These are phyloP conservation scores for Dactylellina parvicollis DNA, from an alignment of 2,329 filamentous ascomycete species.

Conservation along the genomic window DNA sequence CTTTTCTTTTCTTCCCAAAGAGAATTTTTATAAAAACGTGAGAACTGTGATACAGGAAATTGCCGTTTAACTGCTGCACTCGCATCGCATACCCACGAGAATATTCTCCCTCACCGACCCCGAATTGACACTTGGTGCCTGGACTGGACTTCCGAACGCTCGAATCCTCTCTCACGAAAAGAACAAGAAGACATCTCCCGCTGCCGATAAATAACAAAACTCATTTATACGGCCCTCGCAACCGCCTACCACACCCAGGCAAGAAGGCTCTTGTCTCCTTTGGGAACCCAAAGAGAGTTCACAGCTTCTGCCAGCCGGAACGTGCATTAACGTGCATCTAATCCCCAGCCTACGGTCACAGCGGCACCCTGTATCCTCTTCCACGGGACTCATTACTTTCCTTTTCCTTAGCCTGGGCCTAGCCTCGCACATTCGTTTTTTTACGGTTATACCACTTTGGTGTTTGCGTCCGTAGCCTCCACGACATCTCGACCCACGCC, in stretches of 20 bases:
- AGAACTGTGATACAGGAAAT: constrained; percentile 41
- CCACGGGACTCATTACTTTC: constrained; percentile 53
- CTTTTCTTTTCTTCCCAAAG: too few species aligned
- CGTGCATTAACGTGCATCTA: constrained; percentile 55
- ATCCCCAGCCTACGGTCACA: constrained; percentile 53
- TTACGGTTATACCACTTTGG: constrained; percentile 49
- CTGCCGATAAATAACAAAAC: constrained; percentile 5
- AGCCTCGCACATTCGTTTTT: constrained; percentile 45
- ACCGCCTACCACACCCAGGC: constrained; percentile 52
- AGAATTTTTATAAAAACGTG: constrained; percentile 35
- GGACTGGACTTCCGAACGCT: background rate
- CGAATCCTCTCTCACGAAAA: background rate
- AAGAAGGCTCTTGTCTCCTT: constrained; percentile 47
- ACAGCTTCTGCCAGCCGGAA: constrained; percentile 50
- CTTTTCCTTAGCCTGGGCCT: constrained; percentile 33
- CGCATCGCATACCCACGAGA: constrained; percentile 50
- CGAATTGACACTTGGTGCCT: constrained; percentile 2
- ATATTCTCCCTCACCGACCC: constrained; percentile 38
- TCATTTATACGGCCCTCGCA: constrained; percentile 38
- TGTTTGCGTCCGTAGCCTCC: constrained; percentile 42
- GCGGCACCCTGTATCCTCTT: constrained; percentile 53
- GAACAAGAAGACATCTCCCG: background rate
- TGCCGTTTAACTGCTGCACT: constrained; percentile 48
- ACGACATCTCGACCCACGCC: constrained; percentile 48
- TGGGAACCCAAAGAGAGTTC: constrained; percentile 52